Evolutionary conservation across 2,329 filamentous ascomycete genomes (phyloP).

Genomic region (Phyllosticta citriasiana): DNA sequence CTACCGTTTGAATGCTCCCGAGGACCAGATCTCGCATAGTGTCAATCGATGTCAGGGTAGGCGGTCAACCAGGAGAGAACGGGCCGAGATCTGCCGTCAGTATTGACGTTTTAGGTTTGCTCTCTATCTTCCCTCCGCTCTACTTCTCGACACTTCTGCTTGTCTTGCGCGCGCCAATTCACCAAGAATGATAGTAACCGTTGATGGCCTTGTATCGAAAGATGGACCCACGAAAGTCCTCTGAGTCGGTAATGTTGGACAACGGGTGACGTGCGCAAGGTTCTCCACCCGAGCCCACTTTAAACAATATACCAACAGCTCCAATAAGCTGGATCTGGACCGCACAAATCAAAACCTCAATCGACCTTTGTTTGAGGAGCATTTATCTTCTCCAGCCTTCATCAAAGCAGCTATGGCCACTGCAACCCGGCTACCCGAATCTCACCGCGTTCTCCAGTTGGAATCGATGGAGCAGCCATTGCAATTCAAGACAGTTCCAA

Average conservation of each 20-base stretch:
- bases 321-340: background rate
- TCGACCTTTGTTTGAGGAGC: background rate
- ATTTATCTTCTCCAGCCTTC: too few relatives aligned
- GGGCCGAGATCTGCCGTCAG: background rate
- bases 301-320: background rate
- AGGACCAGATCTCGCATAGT: too few relatives aligned
- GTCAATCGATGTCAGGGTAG: background rate
- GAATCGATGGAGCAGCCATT: slow-evolving; percentile 16
- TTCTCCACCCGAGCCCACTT: background rate
- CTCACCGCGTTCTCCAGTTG: slow-evolving; percentile 22
- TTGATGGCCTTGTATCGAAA: background rate
- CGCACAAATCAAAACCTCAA: background rate
- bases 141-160: background rate
- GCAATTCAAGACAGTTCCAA: slow-evolving; percentile 23
- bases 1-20: too few relatives aligned
- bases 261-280: background rate
- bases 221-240: background rate
- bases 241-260: background rate
- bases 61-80: background rate
- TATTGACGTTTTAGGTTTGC: background rate
- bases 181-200: background rate
- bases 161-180: background rate
- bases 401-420: background rate
- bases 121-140: background rate
- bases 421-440: slow-evolving; percentile 3